Evolutionary conservation across 1,139 yeast genomes (phyloP).

Genomic region (Pichia sp.): DNA sequence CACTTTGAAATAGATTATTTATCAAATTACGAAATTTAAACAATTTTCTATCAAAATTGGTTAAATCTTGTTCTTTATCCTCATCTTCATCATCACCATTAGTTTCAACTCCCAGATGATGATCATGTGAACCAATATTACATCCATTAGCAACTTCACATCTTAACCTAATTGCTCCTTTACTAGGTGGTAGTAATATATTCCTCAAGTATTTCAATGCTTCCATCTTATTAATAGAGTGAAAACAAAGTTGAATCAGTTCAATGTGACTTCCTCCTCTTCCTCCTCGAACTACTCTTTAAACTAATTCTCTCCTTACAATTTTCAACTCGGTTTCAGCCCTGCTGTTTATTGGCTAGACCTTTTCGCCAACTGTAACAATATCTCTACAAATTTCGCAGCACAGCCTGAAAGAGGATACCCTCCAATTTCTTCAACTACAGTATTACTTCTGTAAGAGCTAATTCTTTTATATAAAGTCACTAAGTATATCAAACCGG

Average conservation of each 20-base stretch:
- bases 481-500: no score
- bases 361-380: not conserved
- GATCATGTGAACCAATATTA: not conserved
- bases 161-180: slow-evolving; percentile 9
- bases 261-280: no score
- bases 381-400: not conserved
- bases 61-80: not conserved
- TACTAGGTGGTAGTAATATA: slow-evolving; percentile 9
- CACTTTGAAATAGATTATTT: slow-evolving; percentile 2
- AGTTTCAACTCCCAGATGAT: no score
- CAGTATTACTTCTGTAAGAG: no score
- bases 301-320: no score
- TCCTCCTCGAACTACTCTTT: no score
- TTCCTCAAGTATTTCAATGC: not conserved
- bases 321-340: no score
- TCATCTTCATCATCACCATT: not conserved
- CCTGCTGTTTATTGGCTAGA: no score
- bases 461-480: no score
- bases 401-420: no score
- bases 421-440: no score
- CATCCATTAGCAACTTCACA: slow-evolving; percentile 9
- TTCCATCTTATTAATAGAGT: not conserved
- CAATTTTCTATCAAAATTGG: not conserved
- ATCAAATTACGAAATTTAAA: not conserved
- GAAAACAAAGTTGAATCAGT: not conserved